A percentile compares a stretch with the other conserved stretches of the same genome.
phyloP scores from a whole-genome alignment of 306 rosid species.

The Vigna trinervia region DNA sequence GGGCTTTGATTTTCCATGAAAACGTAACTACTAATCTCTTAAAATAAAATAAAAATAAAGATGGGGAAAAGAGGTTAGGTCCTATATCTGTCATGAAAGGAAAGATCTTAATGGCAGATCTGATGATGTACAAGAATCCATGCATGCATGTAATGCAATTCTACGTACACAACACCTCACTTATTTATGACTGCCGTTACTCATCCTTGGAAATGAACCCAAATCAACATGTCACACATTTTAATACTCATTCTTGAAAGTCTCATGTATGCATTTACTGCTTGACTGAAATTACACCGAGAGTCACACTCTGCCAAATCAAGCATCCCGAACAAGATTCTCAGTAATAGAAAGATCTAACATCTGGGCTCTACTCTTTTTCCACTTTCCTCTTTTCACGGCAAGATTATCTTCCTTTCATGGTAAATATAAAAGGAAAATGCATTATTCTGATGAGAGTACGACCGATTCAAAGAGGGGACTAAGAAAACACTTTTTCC shows the following conservation, averaged over 20 bases:
- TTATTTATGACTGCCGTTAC: not conserved
- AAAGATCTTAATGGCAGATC: not conserved
- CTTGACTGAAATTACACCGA: not conserved
- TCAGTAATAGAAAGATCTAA: conserved; percentile 9
- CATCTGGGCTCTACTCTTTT: not conserved
- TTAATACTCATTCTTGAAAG: not conserved
- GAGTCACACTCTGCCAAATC: not conserved
- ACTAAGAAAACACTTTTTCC: conserved; percentile 9
- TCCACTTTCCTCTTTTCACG: not conserved
- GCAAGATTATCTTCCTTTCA: not conserved
- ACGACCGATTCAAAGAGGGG: not conserved
- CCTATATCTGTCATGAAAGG: not conserved
- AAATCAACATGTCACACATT: not conserved
- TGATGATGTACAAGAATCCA: not conserved
- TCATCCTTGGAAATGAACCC: not conserved
- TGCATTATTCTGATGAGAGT: not conserved
- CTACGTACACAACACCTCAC: not conserved
- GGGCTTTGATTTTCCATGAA: not conserved
- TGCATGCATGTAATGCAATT: conserved; percentile 6
- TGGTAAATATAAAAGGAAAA: not conserved
- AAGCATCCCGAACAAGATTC: not conserved
- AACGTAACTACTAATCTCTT: not conserved
- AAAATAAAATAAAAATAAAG: not conserved
- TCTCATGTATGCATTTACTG: not conserved
- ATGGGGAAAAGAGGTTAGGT: conserved; percentile 13